Evolutionary conservation across 2,329 filamentous ascomycete genomes (phyloP).

Genomic region (Trichophyton simii): DNA sequence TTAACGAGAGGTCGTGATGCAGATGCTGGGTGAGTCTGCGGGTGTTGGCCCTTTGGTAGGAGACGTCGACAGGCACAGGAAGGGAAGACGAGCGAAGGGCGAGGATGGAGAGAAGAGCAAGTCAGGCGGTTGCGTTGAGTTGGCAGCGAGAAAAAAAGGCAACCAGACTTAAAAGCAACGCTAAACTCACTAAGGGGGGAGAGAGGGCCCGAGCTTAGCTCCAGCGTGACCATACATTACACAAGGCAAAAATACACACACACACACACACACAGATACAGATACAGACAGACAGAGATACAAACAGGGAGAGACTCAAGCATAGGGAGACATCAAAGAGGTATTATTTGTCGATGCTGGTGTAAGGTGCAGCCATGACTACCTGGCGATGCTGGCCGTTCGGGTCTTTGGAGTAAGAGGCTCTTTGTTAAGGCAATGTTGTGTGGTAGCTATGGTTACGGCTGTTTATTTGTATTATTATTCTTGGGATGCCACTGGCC

Average conservation of each 20-base stretch:
- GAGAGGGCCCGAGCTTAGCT: background rate
- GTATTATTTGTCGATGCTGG: no score
- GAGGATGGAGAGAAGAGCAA: background rate
- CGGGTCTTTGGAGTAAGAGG: no score
- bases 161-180: no score
- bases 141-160: background rate
- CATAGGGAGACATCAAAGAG: no score
- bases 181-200: no score
- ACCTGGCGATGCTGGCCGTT: no score
- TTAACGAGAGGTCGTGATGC: background rate
- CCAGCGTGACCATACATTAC: slow-evolving; percentile 1
- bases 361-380: no score
- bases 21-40: background rate
- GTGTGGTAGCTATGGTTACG: background rate
- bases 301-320: no score
- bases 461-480: background rate
- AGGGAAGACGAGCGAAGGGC: background rate
- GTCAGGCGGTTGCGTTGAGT: slow-evolving; percentile 1
- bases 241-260: background rate
- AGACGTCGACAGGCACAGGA: background rate
- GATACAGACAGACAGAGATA: no score
- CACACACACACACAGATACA: no score
- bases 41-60: background rate
- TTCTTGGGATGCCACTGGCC: no score
- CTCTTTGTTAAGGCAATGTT: no score